Evolutionary conservation across 169 alveolate species (phyloP).

Genomic region (Perkinsus marinus): DNA sequence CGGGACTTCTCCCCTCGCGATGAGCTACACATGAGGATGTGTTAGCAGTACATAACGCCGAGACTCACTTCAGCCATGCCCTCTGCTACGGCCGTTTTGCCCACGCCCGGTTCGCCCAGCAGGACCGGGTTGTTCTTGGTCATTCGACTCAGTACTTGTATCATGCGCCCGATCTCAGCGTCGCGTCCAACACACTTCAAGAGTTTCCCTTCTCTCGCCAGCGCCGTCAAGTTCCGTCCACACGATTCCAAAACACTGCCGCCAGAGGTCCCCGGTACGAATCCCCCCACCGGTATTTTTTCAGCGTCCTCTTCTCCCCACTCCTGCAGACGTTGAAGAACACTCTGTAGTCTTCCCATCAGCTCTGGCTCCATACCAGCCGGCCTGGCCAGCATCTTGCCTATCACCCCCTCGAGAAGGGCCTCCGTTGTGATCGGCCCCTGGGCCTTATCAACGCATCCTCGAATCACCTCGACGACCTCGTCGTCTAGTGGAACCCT

Average conservation of each 20-base stretch:
- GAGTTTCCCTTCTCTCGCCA: constrained; percentile 54
- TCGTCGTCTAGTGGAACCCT: background rate
- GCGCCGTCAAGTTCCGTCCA: constrained; percentile 47
- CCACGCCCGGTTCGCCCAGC: constrained; percentile 75
- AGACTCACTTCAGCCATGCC: constrained; percentile 66
- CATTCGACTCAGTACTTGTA: constrained; percentile 58
- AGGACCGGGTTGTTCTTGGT: constrained; percentile 70
- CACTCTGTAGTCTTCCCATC: background rate
- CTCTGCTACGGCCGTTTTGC: constrained; percentile 75
- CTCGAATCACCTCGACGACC: background rate
- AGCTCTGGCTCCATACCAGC: background rate
- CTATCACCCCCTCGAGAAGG: background rate
- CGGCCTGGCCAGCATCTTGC: background rate
- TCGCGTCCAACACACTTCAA: constrained; percentile 64
- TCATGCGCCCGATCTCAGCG: constrained; percentile 60
- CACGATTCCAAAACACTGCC: constrained; percentile 31
- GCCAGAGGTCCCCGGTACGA: background rate
- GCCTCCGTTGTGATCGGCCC: background rate
- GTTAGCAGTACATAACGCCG: background rate
- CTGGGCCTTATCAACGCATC: background rate
- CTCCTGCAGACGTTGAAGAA: background rate
- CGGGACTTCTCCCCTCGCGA: constrained; percentile 30
- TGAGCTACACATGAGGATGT: constrained; percentile 16
- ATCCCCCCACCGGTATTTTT: background rate
- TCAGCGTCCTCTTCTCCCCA: background rate